These are phyloP conservation scores for Odontarrhena argentea DNA, from an alignment of 345 rosid genomes.

Conservation along the genomic window DNA sequence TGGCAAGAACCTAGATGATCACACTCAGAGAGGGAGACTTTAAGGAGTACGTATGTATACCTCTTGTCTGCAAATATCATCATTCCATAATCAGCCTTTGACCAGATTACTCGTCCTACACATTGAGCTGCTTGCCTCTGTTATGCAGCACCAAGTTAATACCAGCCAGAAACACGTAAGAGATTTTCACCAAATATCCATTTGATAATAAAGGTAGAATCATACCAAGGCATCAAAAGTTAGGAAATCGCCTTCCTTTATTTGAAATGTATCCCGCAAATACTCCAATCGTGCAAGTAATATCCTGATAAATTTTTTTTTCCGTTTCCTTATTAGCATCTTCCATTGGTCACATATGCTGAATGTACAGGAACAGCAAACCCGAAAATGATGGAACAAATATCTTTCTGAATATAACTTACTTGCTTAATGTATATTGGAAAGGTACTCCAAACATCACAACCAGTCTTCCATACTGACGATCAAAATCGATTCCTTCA, in stretches of 20 bases:
- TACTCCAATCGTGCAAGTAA: conserved; percentile 91
- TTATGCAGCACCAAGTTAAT: conserved; percentile 26
- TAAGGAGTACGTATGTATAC: conserved; percentile 34
- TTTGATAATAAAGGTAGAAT: conserved; percentile 19
- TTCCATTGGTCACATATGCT: conserved; percentile 15
- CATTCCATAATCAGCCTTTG: conserved; percentile 99
- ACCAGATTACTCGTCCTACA: conserved; percentile 94
- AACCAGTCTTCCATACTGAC: conserved; percentile 96
- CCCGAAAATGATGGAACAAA: not conserved
- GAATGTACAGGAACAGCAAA: not conserved
- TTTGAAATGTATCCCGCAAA: conserved; percentile 90
- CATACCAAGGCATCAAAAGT: conserved; percentile 97
- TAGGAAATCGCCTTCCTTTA: conserved; percentile 96
- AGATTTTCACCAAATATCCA: conserved; percentile 27
- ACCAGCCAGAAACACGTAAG: conserved; percentile 20
- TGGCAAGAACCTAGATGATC: not conserved
- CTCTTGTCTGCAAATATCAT: conserved; percentile 99
- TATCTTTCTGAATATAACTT: conserved; percentile 30
- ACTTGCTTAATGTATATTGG: conserved; percentile 97
- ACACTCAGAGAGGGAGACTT: not conserved
- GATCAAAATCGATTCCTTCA: conserved; percentile 98
- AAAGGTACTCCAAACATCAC: conserved; percentile 95
- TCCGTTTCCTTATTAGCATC: conserved; percentile 10
- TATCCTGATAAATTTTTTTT: conserved; percentile 55
- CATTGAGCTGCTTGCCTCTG: conserved; percentile 99